Evolutionary conservation across 805 yeast species (phyloP), one percentile per base, ranked within the genome.

Genomic region (Novakomyces olei): DNA sequence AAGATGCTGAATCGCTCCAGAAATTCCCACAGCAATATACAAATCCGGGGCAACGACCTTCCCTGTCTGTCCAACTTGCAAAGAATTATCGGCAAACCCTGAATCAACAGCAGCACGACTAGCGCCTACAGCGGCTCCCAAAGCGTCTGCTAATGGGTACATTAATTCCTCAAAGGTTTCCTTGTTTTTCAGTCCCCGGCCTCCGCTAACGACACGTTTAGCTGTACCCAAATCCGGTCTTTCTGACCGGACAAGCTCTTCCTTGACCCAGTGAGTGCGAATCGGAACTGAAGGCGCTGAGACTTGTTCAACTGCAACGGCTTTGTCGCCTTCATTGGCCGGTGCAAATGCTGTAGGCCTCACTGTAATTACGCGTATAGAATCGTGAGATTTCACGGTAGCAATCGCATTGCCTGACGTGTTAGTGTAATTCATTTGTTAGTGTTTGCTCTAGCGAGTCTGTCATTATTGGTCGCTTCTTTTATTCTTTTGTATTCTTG

Each of bases 1-100:
- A 47, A 88, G 60, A 57, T 85, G 98, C 58, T 85, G 98, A 47
- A 85, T 85, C 20, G 98, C 98, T 39, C 98, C 98, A 15, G 92
- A 76, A 36, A 88, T 69, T 41, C 98, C 98, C 27, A 83, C 71
- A 2, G 95, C 96, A 29, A 88, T 55, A 51, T 88, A 88, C 40
- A 83, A 63, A 27, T 83, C 93, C 26, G 98, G 98, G 5, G 96
- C 96, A 22, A 88, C 91, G 34, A 83, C 83, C 54, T 88, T 88
- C 44, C 98, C 98, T 6, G 98, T 85, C 58, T 85, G 98, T 35
- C 98, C 98, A 39, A 85, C 83, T 57, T 85, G 98, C 45, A 85
- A 64, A 5, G 96, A 81, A 58, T 85, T 88, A 49, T 88, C 96
- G 49, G 92, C 81, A 51, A 68, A 81, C 0, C 95, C 96, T 29